A percentile compares a stretch with the other conserved stretches of the same genome.
These are phyloP conservation scores for Dryas drummondii DNA, from an alignment of 306 rosid genomes.

Conservation along the genomic window DNA sequence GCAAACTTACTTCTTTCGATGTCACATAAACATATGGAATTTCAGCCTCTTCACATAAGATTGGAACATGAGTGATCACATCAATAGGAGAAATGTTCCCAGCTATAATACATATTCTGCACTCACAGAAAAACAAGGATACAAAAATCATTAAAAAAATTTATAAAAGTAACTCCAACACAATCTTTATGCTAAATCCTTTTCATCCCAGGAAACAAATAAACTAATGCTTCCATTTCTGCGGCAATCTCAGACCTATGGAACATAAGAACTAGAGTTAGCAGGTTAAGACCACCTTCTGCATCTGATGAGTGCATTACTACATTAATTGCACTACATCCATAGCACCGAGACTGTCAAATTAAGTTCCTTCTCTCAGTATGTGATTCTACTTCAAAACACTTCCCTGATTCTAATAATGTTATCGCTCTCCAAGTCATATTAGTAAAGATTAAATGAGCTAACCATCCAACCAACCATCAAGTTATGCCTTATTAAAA, in stretches of 20 bases:
- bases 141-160: neutral
- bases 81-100: constrained; percentile 95
- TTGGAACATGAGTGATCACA: constrained; percentile 89
- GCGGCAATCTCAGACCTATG: neutral
- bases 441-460: neutral
- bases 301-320: neutral
- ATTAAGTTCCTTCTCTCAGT: neutral
- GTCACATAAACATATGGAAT: constrained; percentile 76
- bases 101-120: constrained; percentile 88
- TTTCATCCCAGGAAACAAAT: neutral
- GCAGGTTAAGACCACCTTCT: neutral
- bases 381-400: neutral
- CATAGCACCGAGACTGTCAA: neutral
- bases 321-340: neutral
- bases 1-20: constrained; percentile 74
- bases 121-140: constrained; percentile 9
- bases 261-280: neutral
- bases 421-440: neutral
- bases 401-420: neutral
- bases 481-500: neutral
- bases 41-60: constrained; percentile 81
- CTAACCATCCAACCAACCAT: neutral
- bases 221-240: neutral
- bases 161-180: neutral
- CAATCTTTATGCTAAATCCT: neutral